These are phyloP conservation scores for Dunaliella primolecta DNA, from an alignment of 139 green algal species.

Conservation along the genomic window DNA sequence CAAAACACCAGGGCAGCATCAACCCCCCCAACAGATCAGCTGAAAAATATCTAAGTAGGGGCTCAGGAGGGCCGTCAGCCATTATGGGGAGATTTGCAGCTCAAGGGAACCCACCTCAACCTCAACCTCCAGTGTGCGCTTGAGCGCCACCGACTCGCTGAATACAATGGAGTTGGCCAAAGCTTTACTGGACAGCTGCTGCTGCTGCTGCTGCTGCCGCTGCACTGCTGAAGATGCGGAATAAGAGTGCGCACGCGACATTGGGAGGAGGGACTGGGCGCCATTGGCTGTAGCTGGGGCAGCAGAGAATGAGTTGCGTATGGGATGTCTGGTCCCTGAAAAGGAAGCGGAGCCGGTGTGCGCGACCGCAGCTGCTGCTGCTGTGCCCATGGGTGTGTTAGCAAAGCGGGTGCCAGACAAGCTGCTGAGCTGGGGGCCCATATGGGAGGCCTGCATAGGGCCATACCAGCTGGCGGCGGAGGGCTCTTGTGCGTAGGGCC, in stretches of 20 bases:
- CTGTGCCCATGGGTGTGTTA: too few species aligned
- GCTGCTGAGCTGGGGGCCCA: not conserved
- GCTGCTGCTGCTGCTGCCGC: not conserved
- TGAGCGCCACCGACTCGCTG: not conserved
- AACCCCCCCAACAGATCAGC: too few species aligned
- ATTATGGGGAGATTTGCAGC: too few species aligned
- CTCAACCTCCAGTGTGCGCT: not conserved
- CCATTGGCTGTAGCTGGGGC: too few species aligned
- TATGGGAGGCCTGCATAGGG: not conserved
- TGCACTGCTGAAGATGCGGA: not conserved
- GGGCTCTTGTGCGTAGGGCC: too few species aligned
- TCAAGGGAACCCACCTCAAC: not conserved
- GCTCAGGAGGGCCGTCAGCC: too few species aligned
- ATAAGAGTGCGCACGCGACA: not conserved
- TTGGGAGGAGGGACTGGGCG: not conserved
- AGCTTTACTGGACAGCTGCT: not conserved
- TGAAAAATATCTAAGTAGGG: too few species aligned
- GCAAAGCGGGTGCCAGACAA: not conserved
- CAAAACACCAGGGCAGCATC: too few species aligned
- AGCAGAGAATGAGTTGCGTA: too few species aligned
- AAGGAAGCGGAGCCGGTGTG: too few species aligned
- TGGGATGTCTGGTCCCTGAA: too few species aligned
- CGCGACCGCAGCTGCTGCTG: too few species aligned
- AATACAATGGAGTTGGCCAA: not conserved
- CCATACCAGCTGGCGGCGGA: not conserved